Evolutionary conservation across 805 yeast genomes (phyloP), one percentile per base, ranked within the genome.

Genomic region (Wickerhamomyces xylosicus): DNA sequence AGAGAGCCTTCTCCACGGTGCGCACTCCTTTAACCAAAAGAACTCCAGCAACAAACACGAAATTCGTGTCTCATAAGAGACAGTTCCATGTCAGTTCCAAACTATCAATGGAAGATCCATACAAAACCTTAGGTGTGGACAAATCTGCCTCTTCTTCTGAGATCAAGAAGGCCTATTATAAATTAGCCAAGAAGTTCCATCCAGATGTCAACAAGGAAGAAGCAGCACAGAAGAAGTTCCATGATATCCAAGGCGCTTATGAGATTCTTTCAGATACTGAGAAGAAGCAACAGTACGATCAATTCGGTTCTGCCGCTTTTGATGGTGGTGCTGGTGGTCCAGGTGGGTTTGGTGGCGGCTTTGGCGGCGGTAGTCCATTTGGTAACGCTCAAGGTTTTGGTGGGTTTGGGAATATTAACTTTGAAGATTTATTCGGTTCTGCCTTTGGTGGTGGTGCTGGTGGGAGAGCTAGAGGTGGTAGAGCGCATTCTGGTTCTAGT

Each of bases 201-300:
- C 99, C 99, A 0, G 99, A 92, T 64, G 85, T 92, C 34, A 92
- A 90, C 61, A 92, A 90, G 61, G 96, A 85, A 46, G 73, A 75
- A 19, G 90, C 74, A 16, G 92, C 97, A 0, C 95, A 90, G 51
- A 75, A 77, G 54, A 78, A 78, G 59, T 92, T 92, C 64, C 97
- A 92, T 54, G 85, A 84, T 52, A 74, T 92, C 47, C 97, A 90
- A 56, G 92, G 84, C 47, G 94, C 97, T 1, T 92, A 94, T 56
- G 99, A 92, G 61, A 75, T 92, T 29, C 67, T 92, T 53, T 78
- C 86, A 34, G 94, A 87, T 57, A 83, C 85, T 39, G 74, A 74
- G 17, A 90, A 90, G 69, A 76, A 86, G 52, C 74, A 79, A 39
- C 95, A 92, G 56, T 92, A 77, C 52, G 98, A 92, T 56, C 94